Evolutionary conservation across 176 grass and related monocot genomes (phyloP).

Genomic region (Tuctoria greenei): DNA sequence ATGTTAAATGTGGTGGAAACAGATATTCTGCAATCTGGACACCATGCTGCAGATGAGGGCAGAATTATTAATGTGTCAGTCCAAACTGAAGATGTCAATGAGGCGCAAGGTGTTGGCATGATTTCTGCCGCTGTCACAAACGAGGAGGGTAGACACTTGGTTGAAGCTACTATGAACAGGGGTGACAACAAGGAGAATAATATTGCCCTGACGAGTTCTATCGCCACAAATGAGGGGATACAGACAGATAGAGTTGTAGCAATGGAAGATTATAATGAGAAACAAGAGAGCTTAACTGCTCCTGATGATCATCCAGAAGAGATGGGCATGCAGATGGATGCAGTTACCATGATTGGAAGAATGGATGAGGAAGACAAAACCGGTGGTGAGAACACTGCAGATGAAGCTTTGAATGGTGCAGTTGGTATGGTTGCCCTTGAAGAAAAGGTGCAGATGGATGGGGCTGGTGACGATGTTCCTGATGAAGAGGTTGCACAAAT

Average conservation of each 20-base stretch:
- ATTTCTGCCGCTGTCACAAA: conserved; percentile 25
- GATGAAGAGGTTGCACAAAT: conserved; percentile 42
- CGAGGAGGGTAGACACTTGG: conserved; percentile 34
- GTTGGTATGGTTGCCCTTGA: conserved; percentile 19
- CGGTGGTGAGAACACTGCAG: conserved; percentile 20
- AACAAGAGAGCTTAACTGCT: conserved; percentile 13
- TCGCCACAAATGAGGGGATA: conserved; percentile 22
- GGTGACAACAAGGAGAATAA: conserved; percentile 18
- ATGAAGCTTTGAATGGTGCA: conserved; percentile 30
- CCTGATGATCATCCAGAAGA: conserved; percentile 3
- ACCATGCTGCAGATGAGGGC: conserved; percentile 2
- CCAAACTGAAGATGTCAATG: not conserved
- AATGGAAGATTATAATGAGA: conserved; percentile 27
- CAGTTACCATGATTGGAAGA: conserved; percentile 11
- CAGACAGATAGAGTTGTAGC: conserved; percentile 32
- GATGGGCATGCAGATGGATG: conserved; percentile 3
- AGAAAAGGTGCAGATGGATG: conserved; percentile 25
- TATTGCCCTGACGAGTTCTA: not conserved
- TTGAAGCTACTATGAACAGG: conserved; percentile 11
- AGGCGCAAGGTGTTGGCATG: not conserved
- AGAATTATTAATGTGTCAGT: conserved; percentile 4
- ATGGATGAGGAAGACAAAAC: conserved; percentile 37
- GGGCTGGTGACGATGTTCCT: conserved; percentile 30
- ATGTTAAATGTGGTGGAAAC: conserved; percentile 5
- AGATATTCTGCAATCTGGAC: conserved; percentile 14